Percentiles rank a stretch among this genome's conserved stretches.
These are phyloP conservation scores for Alternaria sp. DNA, from an alignment of 2,329 filamentous ascomycete species.

Conservation along the genomic window DNA sequence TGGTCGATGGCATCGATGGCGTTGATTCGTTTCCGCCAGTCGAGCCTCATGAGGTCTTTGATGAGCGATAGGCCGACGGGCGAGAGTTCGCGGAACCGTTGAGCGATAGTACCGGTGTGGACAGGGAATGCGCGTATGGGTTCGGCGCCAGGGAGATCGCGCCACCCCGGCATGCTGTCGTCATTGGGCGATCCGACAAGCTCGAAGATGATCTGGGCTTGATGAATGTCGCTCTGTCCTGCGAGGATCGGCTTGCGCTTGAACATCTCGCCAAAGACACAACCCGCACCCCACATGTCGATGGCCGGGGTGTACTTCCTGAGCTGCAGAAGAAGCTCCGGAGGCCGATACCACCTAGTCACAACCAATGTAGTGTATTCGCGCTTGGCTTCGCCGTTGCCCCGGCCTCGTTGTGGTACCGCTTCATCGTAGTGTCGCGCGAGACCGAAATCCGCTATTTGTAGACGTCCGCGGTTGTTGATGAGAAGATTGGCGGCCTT, in stretches of 20 bases:
- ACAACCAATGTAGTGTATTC: conserved; percentile 98
- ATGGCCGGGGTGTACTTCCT: conserved; percentile 96
- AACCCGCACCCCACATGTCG: conserved; percentile 98
- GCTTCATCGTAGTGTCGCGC: conserved; percentile 91
- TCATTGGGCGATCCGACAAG: conserved; percentile 89
- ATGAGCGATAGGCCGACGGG: conserved; percentile 78
- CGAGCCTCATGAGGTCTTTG: conserved; percentile 80
- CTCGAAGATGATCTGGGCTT: conserved; percentile 92
- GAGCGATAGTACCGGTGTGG: conserved; percentile 70
- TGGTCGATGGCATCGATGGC: conserved; percentile 93
- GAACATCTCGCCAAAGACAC: conserved; percentile 98
- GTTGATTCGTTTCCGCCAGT: conserved; percentile 89
- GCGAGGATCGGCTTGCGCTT: conserved; percentile 89
- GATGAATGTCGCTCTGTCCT: conserved; percentile 85
- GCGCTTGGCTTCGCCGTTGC: conserved; percentile 81
- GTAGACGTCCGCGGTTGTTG: conserved; percentile 88
- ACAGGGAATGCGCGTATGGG: conserved; percentile 67
- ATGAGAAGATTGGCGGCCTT: conserved; percentile 98
- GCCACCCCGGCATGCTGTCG: conserved; percentile 92
- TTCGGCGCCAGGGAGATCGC: conserved; percentile 79
- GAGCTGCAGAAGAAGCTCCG: conserved; percentile 86
- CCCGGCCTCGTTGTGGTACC: conserved; percentile 75
- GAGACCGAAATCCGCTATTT: conserved; percentile 96
- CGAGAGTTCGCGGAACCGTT: conserved; percentile 77
- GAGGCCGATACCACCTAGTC: conserved; percentile 95